Evolutionary conservation across 1,284 basidiomycete genomes (phyloP), one percentile per base, ranked within the genome.

Genomic region (Boletus sp.): DNA sequence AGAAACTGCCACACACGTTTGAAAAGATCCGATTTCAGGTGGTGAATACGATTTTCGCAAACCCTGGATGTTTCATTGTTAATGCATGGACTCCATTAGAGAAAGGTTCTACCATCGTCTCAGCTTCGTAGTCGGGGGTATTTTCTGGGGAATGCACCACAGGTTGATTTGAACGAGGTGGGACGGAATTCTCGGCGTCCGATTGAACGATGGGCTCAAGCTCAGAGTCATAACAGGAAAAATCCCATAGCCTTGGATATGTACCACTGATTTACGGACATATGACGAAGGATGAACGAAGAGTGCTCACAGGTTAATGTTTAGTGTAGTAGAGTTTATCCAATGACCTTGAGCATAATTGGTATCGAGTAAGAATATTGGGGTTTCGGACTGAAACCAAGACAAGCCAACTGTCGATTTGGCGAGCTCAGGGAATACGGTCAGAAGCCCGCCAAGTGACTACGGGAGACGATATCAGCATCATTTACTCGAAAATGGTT

Each of bases 301-400:
- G 17, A 37, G 19, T 1, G 13, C 65, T 52, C 42, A 68, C 62
- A 61, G 10, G 37, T 60, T 48, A 13, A 64, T 20, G 12, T n/a
- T 45, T 5, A 65, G 35, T 13, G 54, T 55, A n/a, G 53, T 59
- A 33, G 54, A 14, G 23, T 41, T 47, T 41, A 40, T 48, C 62
- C 62, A 68, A 27, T 10, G 26, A 17, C 54, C 48, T 4, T 37
- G 44, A 5, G 42, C n/a, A 25, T 39, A 29, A 26, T 51, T 50
- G 19, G 25, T 36, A 36, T 56, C 51, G 1, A 68, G 50, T 14
- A 64, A 16, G 33, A 64, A 48, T 42, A 62, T 29, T 1, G 66
- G 66, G 2, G 56, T 56, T 44, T 64, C 62, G 16, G 53, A 66
- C 38, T 67, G 61, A 33, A 51, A 43, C 61, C 63, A 66, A n/a